These are phyloP conservation scores for Fusarium nelsonii DNA, from an alignment of 2,329 filamentous ascomycete species.

Conservation along the genomic window DNA sequence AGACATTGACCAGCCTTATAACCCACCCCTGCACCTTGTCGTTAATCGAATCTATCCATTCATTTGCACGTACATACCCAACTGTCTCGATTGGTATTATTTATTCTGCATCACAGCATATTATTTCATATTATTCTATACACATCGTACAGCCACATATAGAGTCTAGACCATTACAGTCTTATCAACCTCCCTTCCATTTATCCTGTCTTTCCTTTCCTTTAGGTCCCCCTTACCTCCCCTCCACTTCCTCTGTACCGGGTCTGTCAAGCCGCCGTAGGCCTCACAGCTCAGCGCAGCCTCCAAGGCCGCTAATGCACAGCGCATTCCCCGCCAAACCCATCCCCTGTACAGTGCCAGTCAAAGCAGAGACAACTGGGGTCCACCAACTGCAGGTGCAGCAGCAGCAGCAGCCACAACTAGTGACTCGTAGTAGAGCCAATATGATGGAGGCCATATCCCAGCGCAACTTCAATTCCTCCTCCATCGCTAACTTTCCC, in stretches of 20 bases:
- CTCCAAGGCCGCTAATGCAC: slow-evolving; percentile 43
- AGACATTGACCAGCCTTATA: slow-evolving; percentile 4
- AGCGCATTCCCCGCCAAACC: slow-evolving; percentile 39
- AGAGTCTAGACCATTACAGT: slow-evolving; percentile 36
- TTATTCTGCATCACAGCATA: slow-evolving; percentile 3
- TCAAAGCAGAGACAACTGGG: slow-evolving; percentile 24
- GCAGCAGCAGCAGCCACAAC: slow-evolving; percentile 16
- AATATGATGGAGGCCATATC: slow-evolving; percentile 45
- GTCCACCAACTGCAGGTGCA: slow-evolving; percentile 9
- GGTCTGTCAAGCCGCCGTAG: slow-evolving; percentile 23
- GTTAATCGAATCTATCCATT: slow-evolving; percentile 1
- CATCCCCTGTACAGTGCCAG: slow-evolving; percentile 41
- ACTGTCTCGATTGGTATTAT: not conserved
- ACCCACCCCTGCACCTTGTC: slow-evolving; percentile 11
- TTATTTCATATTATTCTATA: not conserved
- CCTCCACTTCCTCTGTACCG: slow-evolving; percentile 6
- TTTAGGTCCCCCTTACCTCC: not conserved
- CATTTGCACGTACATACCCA: not conserved
- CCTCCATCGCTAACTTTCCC: slow-evolving; percentile 44
- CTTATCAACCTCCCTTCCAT: slow-evolving; percentile 16
- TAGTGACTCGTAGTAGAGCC: slow-evolving; percentile 17
- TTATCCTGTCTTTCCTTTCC: not conserved
- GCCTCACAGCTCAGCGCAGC: slow-evolving; percentile 22
- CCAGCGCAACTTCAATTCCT: slow-evolving; percentile 46
- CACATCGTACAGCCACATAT: slow-evolving; percentile 26